Percentiles rank a stretch among this genome's conserved stretches.
Evolutionary conservation across 305 asterid species (phyloP).

Genomic region (Fraxinus greggii): DNA sequence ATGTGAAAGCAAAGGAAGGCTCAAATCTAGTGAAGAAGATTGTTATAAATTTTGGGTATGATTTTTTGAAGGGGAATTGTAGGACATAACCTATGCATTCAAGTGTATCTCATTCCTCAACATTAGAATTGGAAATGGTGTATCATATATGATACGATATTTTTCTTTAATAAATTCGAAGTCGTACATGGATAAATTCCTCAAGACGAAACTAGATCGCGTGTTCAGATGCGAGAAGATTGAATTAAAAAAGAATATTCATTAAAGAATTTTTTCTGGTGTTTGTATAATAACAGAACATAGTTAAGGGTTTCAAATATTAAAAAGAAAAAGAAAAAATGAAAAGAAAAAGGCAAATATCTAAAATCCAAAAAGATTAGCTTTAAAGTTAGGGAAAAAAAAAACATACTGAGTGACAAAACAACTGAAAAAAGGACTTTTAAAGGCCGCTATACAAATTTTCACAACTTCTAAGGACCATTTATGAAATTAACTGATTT

Average conservation of each 20-base stretch:
- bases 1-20: constrained; percentile 3
- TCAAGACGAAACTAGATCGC: neutral
- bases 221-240: neutral
- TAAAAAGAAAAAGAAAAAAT: too few species aligned
- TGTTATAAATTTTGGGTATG: constrained; percentile 14
- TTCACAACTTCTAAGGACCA: neutral
- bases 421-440: neutral
- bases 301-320: neutral
- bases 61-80: constrained; percentile 16
- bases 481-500: neutral
- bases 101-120: constrained; percentile 21
- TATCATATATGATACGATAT: constrained; percentile 2
- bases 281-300: neutral
- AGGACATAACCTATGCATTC: constrained; percentile 10
- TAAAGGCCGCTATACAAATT: neutral
- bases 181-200: neutral
- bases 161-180: neutral
- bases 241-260: neutral
- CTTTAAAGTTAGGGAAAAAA: neutral
- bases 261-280: neutral
- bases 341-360: neutral
- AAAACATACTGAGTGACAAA: neutral
- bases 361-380: neutral
- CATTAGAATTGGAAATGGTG: constrained; percentile 16
- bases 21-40: constrained; percentile 10